Base-by-base conservation (phyloP, 2,329 filamentous ascomycete species). In the Xylaria arbuscula region DNA sequence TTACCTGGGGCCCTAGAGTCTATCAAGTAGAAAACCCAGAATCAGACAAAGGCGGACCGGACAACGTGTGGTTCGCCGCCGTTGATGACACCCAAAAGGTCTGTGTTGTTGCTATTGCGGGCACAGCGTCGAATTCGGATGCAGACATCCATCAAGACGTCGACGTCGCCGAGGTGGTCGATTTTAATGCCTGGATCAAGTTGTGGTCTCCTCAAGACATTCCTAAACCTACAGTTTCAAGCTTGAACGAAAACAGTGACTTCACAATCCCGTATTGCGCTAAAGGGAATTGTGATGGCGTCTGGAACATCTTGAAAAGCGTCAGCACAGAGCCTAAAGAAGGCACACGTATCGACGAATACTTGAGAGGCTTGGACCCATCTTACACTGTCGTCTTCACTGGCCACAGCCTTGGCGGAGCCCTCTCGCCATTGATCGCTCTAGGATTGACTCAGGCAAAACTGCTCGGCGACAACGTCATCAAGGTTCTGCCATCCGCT, bases 1-100 rank as follows among this genome's bases (percentile, higher is more conserved):
- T 64, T 28, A 58, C 62, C 47, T 64, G 62, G 62, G 62, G 62
- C 11, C 62, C 62, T 24, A 34, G 62, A 59, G 47, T 64, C 54
- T 59, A 32, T 3, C 38, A 59, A 28, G 47, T 53, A n/a, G 6
- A 45, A 17, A 22, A 32, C 5, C 7, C 38, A 5, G 19, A 57
- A 10, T 22, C 24, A n/a, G n/a, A n/a, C 9, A 8, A 38, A 36
- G 24, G 40, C 1, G 54, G 47, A 24, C 62, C 54, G 13, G 62
- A 64, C n/a, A 64, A 64, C 9, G 55, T 45, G 45, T 64, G 62
- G 62, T 59, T 36, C 32, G 62, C 62, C 2, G 62, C 54, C 11
- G 24, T 64, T 7, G 62, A 64, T n/a, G 54, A 64, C 2, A 59
- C 24, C 2, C 54, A 64, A 34, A 58, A 53, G 13, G 9, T 64